Percentiles rank a stretch among this genome's conserved stretches.
Conservation (phyloP, 2,329 filamentous ascomycete genomes). For the Sporothrix variecibatus region DNA sequence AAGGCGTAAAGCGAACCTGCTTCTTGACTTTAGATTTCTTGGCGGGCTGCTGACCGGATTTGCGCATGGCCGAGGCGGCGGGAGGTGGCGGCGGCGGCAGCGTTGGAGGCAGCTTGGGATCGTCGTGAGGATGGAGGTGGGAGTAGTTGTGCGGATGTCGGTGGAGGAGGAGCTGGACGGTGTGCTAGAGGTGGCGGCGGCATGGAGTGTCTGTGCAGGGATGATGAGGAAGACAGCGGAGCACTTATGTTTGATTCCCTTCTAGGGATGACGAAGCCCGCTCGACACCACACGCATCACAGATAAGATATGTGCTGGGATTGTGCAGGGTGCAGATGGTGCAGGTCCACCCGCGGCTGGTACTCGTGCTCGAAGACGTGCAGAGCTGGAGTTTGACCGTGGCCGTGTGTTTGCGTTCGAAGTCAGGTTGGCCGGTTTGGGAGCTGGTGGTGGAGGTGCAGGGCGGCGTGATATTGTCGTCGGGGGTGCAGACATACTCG, state of each 20-base stretch:
- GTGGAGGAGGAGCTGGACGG: slow-evolving; percentile 15
- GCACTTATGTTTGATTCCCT: background rate
- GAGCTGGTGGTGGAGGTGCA: background rate
- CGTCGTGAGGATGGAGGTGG: background rate
- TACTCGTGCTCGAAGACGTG: background rate
- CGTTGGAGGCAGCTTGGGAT: background rate
- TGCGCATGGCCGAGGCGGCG: background rate
- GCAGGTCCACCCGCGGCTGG: slow-evolving; percentile 51
- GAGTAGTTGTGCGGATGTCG: background rate
- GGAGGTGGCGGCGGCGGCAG: background rate
- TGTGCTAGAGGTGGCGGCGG: background rate
- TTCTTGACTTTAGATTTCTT: slow-evolving; percentile 16
- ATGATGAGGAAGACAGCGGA: background rate
- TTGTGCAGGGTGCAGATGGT: slow-evolving; percentile 60
- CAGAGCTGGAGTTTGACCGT: background rate
- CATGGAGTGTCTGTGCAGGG: background rate
- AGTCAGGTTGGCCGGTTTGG: background rate
- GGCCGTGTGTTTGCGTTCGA: slow-evolving; percentile 6
- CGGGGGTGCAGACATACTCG: background rate
- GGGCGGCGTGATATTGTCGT: background rate
- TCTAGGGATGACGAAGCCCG: slow-evolving; percentile 31
- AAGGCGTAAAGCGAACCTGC: slow-evolving; percentile 28
- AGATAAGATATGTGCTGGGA: slow-evolving; percentile 51
- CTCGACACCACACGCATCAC: slow-evolving; percentile 58
- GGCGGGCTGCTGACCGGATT: background rate